Conservation (phyloP, 1,284 basidiomycete genomes). For the Golubevia sp. region DNA sequence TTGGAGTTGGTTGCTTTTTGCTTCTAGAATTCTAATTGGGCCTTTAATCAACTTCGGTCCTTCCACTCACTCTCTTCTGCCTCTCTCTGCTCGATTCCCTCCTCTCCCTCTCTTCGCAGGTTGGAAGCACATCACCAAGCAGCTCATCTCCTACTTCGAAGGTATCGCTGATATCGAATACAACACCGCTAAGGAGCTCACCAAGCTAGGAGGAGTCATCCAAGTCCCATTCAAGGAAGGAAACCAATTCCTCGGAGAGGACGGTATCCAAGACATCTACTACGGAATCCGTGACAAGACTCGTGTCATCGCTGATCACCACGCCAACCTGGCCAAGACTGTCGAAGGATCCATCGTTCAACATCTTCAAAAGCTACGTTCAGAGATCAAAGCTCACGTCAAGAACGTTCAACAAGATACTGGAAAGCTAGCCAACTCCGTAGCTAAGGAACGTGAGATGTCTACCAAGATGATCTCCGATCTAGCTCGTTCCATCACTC, state of each 20-base stretch:
- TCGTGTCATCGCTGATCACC: slow-evolving; percentile 89
- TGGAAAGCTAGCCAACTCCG: slow-evolving; percentile 87
- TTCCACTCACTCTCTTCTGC: neutral
- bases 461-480: slow-evolving; percentile 87
- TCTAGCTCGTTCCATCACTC: slow-evolving; percentile 81
- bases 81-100: neutral
- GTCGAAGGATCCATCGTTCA: slow-evolving; percentile 97
- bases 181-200: slow-evolving; percentile 90
- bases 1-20: too few species aligned
- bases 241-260: slow-evolving; percentile 66
- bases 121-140: slow-evolving; percentile 85
- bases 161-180: slow-evolving; percentile 69
- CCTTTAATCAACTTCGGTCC: too few species aligned
- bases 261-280: slow-evolving; percentile 77
- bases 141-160: slow-evolving; percentile 66
- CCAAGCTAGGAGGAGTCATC: slow-evolving; percentile 93
- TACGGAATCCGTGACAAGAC: slow-evolving; percentile 90
- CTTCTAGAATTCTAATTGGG: too few species aligned
- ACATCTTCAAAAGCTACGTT: slow-evolving; percentile 89
- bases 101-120: slow-evolving; percentile 68
- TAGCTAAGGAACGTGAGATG: slow-evolving; percentile 90
- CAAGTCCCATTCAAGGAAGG: slow-evolving; percentile 95
- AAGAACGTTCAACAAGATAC: slow-evolving; percentile 98
- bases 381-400: slow-evolving; percentile 96
- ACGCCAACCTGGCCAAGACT: slow-evolving; percentile 92